These are phyloP conservation scores for Cajanus cajan DNA, from an alignment of 306 rosid species.

Conservation along the genomic window DNA sequence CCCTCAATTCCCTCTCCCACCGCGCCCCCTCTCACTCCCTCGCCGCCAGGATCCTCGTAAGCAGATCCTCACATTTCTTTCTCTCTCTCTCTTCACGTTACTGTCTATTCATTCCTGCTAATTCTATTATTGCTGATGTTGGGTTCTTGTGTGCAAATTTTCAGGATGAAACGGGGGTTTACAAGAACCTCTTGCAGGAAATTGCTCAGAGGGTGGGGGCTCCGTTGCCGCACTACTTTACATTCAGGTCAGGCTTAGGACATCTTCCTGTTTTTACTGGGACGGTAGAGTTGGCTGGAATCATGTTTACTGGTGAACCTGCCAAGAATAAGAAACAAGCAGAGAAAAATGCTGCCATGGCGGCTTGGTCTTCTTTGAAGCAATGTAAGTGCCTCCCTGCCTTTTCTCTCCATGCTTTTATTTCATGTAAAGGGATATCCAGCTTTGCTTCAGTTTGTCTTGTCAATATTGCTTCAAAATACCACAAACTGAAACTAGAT, in stretches of 20 bases:
- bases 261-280: constrained; percentile 98
- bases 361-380: constrained; percentile 97
- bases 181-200: constrained; percentile 97
- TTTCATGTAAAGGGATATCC: background rate
- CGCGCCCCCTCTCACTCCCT: constrained; percentile 95
- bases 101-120: background rate
- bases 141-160: background rate
- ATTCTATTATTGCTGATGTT: background rate
- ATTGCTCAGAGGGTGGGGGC: constrained; percentile 98
- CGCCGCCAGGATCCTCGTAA: constrained; percentile 91
- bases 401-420: background rate
- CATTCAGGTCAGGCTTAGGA: constrained; percentile 93
- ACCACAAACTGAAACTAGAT: background rate
- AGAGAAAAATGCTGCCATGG: constrained; percentile 99
- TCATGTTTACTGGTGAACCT: constrained; percentile 89
- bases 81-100: too few relatives aligned
- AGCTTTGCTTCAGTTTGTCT: background rate
- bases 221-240: constrained; percentile 91
- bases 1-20: constrained; percentile 81
- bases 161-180: constrained; percentile 98
- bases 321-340: constrained; percentile 99
- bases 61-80: constrained; percentile 34
- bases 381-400: constrained; percentile 77
- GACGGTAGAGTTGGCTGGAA: constrained; percentile 89
- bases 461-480: background rate